These are phyloP conservation scores for Lathyrus sativus DNA, from an alignment of 306 rosid species.

Conservation along the genomic window DNA sequence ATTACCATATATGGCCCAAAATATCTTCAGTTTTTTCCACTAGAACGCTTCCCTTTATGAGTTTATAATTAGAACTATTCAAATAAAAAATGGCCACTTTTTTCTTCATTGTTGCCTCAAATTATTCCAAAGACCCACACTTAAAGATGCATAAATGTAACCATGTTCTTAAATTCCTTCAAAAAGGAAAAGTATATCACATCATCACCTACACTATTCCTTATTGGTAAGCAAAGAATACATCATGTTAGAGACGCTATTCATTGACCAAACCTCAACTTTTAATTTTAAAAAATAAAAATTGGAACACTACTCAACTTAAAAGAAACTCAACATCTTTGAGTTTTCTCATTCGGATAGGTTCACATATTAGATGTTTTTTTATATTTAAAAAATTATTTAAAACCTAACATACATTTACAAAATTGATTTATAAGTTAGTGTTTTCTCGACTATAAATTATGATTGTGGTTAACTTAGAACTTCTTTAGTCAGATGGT, in stretches of 20 bases:
- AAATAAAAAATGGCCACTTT: constrained; percentile 31
- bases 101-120: constrained; percentile 46
- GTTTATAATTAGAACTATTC: constrained; percentile 46
- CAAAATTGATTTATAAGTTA: no score
- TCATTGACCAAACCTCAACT: background rate
- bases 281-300: background rate
- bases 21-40: constrained; percentile 38
- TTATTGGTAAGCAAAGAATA: constrained; percentile 11
- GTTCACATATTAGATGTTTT: no score
- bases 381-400: no score
- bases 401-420: no score
- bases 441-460: no score
- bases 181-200: constrained; percentile 50
- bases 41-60: constrained; percentile 36
- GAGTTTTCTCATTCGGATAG: no score
- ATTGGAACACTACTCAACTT: no score
- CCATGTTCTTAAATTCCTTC: constrained; percentile 49
- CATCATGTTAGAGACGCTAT: background rate
- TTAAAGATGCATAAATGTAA: constrained; percentile 42
- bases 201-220: constrained; percentile 46
- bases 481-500: no score
- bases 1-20: constrained; percentile 47
- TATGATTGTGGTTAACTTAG: no score
- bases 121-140: constrained; percentile 67
- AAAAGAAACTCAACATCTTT: no score